Base-by-base conservation (phyloP, 345 rosid species). In the Kandelia obovata region DNA sequence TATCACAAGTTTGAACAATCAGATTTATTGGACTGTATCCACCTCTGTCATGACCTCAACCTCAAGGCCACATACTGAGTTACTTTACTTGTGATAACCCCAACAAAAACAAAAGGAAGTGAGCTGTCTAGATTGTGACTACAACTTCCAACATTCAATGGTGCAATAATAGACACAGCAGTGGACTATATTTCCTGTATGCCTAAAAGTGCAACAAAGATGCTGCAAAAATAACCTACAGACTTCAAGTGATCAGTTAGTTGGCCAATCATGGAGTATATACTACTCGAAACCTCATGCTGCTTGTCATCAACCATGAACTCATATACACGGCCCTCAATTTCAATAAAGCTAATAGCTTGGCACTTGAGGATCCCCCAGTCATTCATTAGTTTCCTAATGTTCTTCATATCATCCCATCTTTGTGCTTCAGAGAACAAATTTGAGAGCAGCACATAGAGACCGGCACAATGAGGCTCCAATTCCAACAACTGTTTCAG, bases 231-330 rank as follows among this genome's bases (percentile, higher is more conserved):
- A 69, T 46, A 26, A 49, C 59, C 77, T 51, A 66, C 34, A 16
- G 72, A 75, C 46, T 71, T 80, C 62, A 75, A 49, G 53, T 82
- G 80, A 75, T 79, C 81, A 5, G 72, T 76, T 34, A 83, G 25
- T 21, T 75, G 82, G 69, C 68, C 78, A 27, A 80, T 70, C 59
- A 75, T 10, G 20, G 70, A 58, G 64, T 62, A 64, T 9, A 71
- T 34, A 53, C 58, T 53, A 37, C 56, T 30, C 4, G 80, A 75
- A 62, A 28, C 19, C 60, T 73, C 75, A 53, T 62, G 74, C 30
- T 68, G 61, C 70, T 67, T 70, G 58, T 78, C 86, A 31, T 75
- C 78, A 34, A 73, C 82, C 82, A 75, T 80, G 30, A 80, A 80
- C 51, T 78, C 66, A 27, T 77, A 51, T 47, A 75, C 65, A 28